phyloP scores from a whole-genome alignment of 441 rosid species.

The Macaranga tanarius region DNA sequence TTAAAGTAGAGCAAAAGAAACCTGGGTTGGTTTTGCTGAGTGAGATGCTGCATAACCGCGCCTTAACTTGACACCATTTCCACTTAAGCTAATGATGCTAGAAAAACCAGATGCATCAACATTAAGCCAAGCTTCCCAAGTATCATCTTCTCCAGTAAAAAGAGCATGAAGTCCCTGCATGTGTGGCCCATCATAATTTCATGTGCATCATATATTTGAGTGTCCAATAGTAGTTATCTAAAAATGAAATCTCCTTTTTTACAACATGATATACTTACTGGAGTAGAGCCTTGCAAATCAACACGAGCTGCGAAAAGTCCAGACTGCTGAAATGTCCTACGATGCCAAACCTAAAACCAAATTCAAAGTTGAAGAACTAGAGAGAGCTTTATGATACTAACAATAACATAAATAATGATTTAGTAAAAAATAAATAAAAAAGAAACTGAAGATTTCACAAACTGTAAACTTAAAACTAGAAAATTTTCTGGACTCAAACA shows the following conservation, averaged over 20 bases:
- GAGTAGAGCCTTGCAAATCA: slow-evolving; percentile 84
- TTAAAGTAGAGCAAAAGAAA: slow-evolving; percentile 23
- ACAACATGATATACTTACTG: slow-evolving; percentile 48
- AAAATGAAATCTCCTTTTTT: slow-evolving; percentile 11
- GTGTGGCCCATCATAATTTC: slow-evolving; percentile 16
- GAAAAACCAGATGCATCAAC: slow-evolving; percentile 81
- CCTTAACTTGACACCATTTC: slow-evolving; percentile 80
- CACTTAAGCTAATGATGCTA: slow-evolving; percentile 56
- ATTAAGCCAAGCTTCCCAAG: slow-evolving; percentile 98
- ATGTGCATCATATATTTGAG: slow-evolving; percentile 12
- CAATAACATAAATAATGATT: not conserved
- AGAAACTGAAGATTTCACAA: slow-evolving; percentile 1
- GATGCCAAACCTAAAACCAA: slow-evolving; percentile 81
- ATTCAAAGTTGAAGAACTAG: slow-evolving; percentile 19
- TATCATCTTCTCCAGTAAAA: slow-evolving; percentile 90
- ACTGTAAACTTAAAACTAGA: not conserved
- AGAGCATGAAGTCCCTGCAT: slow-evolving; percentile 90
- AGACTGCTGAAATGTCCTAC: slow-evolving; percentile 91
- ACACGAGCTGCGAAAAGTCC: slow-evolving; percentile 98
- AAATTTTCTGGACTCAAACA: not conserved
- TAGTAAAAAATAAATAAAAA: not conserved
- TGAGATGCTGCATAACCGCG: slow-evolving; percentile 83
- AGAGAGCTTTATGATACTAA: not conserved
- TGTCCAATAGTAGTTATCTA: slow-evolving; percentile 15
- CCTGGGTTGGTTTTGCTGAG: slow-evolving; percentile 88